A percentile compares a stretch with the other conserved stretches of the same genome.
Evolutionary conservation across 371 early-diverging fungal species (phyloP).

Genomic region (Dichotomocladium elegans): DNA sequence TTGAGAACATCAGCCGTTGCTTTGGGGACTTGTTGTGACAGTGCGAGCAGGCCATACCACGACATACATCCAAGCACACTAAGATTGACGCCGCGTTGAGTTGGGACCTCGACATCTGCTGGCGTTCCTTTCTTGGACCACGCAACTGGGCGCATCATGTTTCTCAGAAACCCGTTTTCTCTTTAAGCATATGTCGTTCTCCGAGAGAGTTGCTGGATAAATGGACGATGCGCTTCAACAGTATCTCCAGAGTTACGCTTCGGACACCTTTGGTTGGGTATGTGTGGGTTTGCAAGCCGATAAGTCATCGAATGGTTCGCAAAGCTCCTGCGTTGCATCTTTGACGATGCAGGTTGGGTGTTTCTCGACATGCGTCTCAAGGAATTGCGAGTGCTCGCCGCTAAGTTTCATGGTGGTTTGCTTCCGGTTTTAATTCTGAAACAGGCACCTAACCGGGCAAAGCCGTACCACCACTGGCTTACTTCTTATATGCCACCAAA

Average conservation of each 20-base stretch:
- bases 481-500: constrained; percentile 4
- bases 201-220: constrained; percentile 8
- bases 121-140: constrained; percentile 6
- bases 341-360: constrained; percentile 14
- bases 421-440: neutral
- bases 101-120: neutral
- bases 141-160: constrained; percentile 2
- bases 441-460: constrained; percentile 4
- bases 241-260: too few species aligned
- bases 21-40: constrained; percentile 1
- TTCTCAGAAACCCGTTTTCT: constrained; percentile 1
- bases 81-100: neutral
- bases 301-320: constrained; percentile 11
- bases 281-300: constrained; percentile 11
- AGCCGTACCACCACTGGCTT: neutral
- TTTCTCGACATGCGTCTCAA: constrained; percentile 7
- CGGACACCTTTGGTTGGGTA: constrained; percentile 15
- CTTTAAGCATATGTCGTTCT: neutral
- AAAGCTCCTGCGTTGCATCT: constrained; percentile 11
- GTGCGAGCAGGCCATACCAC: neutral
- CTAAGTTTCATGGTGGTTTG: constrained; percentile 1
- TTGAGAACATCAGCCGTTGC: too few species aligned
- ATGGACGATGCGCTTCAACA: constrained; percentile 10
- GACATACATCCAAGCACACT: constrained; percentile 2
- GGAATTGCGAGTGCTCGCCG: constrained; percentile 8